A percentile compares a stretch with the other conserved stretches of the same genome.
Conservation (phyloP, 345 rosid species). For the Limnanthes douglasii region DNA sequence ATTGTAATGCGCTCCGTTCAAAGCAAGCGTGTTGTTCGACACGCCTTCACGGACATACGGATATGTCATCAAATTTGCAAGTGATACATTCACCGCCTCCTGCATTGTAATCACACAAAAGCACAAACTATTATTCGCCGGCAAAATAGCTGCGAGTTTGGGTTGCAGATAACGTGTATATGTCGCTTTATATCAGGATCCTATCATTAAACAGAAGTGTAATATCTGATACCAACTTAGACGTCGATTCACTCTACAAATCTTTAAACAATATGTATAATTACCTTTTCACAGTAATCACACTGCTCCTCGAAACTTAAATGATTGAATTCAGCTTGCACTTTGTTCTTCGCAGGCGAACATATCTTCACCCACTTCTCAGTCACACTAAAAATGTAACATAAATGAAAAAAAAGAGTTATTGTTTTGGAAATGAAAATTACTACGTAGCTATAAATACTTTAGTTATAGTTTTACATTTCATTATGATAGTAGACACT, state of each 20-base stretch:
- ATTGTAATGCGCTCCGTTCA: constrained; percentile 72
- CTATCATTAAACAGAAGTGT: not conserved
- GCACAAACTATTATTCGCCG: too few species aligned
- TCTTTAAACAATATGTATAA: not conserved
- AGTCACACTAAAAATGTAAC: too few species aligned
- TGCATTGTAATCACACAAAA: too few species aligned
- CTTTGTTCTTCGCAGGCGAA: constrained; percentile 54
- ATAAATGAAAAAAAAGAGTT: too few species aligned
- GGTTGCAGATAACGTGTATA: too few species aligned
- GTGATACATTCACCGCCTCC: constrained; percentile 75
- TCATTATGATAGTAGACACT: too few species aligned
- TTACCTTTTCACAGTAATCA: constrained; percentile 71
- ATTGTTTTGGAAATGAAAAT: not conserved
- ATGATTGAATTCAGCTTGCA: constrained; percentile 27
- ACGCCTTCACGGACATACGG: constrained; percentile 62
- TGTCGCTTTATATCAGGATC: too few species aligned
- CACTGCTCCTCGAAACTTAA: constrained; percentile 59
- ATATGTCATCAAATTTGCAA: constrained; percentile 60
- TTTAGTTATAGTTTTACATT: too few species aligned
- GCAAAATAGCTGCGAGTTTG: too few species aligned
- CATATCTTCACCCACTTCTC: constrained; percentile 84
- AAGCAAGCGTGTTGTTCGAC: constrained; percentile 25
- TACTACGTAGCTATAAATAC: constrained; percentile 16
- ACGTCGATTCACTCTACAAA: too few species aligned
- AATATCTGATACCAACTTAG: not conserved